Percentiles rank a stretch among this genome's conserved stretches.
Evolutionary conservation across 176 grass and related monocot species (phyloP).

Genomic region (Oryza rufipogon): DNA sequence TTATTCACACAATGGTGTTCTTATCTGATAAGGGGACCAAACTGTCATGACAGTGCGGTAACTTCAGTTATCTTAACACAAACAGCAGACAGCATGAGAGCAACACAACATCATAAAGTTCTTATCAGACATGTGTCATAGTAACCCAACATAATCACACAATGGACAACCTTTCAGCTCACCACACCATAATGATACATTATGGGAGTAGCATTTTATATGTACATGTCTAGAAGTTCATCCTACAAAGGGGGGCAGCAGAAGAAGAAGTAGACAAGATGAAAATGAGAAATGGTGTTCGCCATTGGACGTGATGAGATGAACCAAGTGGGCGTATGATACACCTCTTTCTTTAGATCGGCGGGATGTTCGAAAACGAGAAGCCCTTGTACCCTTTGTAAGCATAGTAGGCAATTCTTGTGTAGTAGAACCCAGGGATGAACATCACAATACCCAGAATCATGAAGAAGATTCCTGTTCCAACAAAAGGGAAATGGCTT

Average conservation of each 20-base stretch:
- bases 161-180: conserved; percentile 27
- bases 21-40: too few species aligned
- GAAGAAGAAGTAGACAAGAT: neutral
- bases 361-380: conserved; percentile 89
- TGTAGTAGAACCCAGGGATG: conserved; percentile 98
- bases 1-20: too few species aligned
- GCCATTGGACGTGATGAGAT: neutral
- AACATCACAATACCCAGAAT: conserved; percentile 89
- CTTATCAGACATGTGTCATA: neutral
- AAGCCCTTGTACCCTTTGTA: conserved; percentile 97
- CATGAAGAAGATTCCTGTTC: conserved; percentile 82
- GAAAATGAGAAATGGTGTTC: conserved; percentile 19
- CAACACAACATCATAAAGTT: neutral
- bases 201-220: conserved; percentile 50
- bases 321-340: neutral
- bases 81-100: neutral
- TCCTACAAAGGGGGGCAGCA: neutral
- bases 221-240: conserved; percentile 47
- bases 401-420: conserved; percentile 90
- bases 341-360: conserved; percentile 50
- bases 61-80: neutral
- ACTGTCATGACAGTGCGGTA: too few species aligned
- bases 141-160: conserved; percentile 15
- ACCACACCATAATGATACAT: conserved; percentile 25
- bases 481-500: neutral